phyloP scores from a whole-genome alignment of 192 early-diverging fungal species.

The Coemansia sp. region DNA sequence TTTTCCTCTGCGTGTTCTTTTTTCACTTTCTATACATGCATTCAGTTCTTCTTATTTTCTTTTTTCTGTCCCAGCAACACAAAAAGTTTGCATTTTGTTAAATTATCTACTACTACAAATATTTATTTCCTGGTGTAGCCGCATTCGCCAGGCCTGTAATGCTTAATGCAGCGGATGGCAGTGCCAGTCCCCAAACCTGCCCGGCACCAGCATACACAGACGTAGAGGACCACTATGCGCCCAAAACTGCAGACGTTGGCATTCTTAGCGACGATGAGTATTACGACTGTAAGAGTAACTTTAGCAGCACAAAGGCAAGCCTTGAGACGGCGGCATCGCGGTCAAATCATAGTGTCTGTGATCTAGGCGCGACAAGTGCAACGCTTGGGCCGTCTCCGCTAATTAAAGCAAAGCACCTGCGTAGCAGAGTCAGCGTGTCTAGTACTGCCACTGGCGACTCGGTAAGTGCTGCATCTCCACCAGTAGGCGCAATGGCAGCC shows the following conservation, averaged over 20 bases:
- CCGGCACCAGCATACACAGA: not conserved
- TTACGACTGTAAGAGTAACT: conserved; percentile 35
- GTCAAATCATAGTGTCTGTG: not conserved
- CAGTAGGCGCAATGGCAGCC: conserved; percentile 11
- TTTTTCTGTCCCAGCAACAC: not conserved
- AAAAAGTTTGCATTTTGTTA: not conserved
- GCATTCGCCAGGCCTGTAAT: not conserved
- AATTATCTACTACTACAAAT: not conserved
- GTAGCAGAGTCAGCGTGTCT: not conserved
- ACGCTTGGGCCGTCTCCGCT: not conserved
- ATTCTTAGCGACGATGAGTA: conserved; percentile 42
- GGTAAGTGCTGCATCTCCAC: conserved; percentile 9
- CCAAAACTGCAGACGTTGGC: not conserved
- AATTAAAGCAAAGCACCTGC: conserved; percentile 11
- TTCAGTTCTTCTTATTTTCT: not conserved
- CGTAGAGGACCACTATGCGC: not conserved
- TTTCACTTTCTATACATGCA: not conserved
- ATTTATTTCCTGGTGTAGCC: not conserved
- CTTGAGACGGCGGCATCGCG: conserved; percentile 10
- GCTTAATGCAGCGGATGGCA: not conserved
- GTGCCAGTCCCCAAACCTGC: not conserved
- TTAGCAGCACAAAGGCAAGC: conserved; percentile 33
- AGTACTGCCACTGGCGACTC: conserved; percentile 8
- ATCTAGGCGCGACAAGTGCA: not conserved
- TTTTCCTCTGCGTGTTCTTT: not conserved